phyloP scores from a whole-genome alignment of 305 asterid genomes.

The Fraxinus nigra region DNA sequence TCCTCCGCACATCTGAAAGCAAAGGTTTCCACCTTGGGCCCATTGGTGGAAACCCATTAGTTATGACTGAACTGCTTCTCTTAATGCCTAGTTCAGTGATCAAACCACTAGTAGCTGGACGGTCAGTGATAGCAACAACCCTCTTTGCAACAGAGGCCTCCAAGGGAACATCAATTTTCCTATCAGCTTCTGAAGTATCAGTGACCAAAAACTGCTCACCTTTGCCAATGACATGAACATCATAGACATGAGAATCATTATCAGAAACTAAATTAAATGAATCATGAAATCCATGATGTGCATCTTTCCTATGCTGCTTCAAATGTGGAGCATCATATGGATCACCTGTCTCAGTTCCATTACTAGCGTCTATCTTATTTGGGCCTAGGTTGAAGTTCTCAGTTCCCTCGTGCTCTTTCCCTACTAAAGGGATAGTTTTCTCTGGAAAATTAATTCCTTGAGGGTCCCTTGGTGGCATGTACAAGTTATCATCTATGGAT shows the following conservation, averaged over 20 bases:
- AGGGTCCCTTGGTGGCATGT: conserved; percentile 18
- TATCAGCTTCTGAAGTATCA: conserved; percentile 1
- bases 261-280: conserved; percentile 20
- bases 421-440: conserved; percentile 16
- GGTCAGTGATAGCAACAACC: conserved; percentile 12
- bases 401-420: conserved; percentile 23
- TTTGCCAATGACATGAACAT: conserved; percentile 37
- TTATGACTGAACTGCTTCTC: conserved; percentile 37
- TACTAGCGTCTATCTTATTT: conserved; percentile 32
- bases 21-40: conserved; percentile 31
- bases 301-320: conserved; percentile 28
- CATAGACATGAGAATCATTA: conserved; percentile 32
- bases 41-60: conserved; percentile 56
- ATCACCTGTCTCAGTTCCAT: conserved; percentile 27
- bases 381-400: conserved; percentile 25
- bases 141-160: conserved; percentile 28
- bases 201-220: conserved; percentile 7
- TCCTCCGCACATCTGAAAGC: conserved; percentile 33
- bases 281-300: conserved; percentile 14
- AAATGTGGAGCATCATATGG: conserved; percentile 15
- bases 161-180: conserved; percentile 21
- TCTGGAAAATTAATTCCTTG: conserved; percentile 24
- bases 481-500: conserved; percentile 28
- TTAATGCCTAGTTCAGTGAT: conserved; percentile 30
- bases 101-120: conserved; percentile 24